phyloP scores from a whole-genome alignment of 768 basidiomycete species.

The Ramaria sp. region DNA sequence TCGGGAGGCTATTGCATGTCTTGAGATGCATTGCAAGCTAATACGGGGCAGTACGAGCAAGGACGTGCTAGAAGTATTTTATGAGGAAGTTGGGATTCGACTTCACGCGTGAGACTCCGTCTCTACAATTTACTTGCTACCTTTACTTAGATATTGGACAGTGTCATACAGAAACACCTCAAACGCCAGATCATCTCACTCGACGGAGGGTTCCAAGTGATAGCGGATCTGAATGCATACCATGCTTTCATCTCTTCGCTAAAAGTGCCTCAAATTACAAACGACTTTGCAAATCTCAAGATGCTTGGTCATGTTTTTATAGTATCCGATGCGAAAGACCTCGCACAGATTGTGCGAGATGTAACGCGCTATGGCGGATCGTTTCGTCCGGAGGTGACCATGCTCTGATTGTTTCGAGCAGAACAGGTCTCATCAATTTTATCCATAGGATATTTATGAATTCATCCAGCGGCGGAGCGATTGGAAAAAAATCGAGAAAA shows the following conservation, averaged over 20 bases:
- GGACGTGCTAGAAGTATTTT: conserved; percentile 95
- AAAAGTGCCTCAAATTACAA: conserved; percentile 71
- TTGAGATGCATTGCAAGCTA: conserved; percentile 85
- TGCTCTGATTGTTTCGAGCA: background rate
- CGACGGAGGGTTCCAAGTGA: conserved; percentile 88
- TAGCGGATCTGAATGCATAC: conserved; percentile 93
- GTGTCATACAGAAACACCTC: conserved; percentile 92
- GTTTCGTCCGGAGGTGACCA: conserved; percentile 78
- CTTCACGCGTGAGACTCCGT: conserved; percentile 54
- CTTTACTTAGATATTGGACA: conserved; percentile 20
- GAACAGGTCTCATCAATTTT: background rate
- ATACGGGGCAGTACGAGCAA: conserved; percentile 90
- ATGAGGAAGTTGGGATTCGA: conserved; percentile 92
- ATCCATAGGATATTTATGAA: conserved; percentile 76
- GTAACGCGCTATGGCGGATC: conserved; percentile 93
- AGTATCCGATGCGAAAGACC: conserved; percentile 90
- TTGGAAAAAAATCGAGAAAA: conserved; percentile 98
- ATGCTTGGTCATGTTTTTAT: conserved; percentile 97
- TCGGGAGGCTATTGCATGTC: conserved; percentile 77
- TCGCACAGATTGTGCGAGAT: conserved; percentile 92
- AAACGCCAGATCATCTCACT: conserved; percentile 96
- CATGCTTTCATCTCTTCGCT: conserved; percentile 80
- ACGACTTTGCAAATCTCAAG: conserved; percentile 89
- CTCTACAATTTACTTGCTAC: background rate
- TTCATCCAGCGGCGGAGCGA: conserved; percentile 91